These are phyloP conservation scores for Aschersonia sp. DNA, from an alignment of 2,329 filamentous ascomycete genomes.

Conservation along the genomic window DNA sequence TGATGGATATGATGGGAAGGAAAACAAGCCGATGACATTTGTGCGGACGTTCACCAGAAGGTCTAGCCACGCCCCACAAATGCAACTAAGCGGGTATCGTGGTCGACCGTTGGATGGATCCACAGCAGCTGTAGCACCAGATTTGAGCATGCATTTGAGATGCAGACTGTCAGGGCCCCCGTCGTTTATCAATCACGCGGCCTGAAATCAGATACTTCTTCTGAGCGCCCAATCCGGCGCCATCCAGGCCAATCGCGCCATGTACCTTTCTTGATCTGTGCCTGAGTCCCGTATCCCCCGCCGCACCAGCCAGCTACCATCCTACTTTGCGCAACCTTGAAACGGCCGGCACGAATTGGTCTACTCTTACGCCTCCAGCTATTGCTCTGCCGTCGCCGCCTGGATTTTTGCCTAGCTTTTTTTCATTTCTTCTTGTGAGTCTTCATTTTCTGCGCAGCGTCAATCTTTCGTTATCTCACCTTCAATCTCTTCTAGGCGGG, in stretches of 20 bases:
- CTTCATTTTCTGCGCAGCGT: too few species aligned
- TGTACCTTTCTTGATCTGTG: not conserved
- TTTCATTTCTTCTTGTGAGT: too few species aligned
- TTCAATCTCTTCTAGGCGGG: too few species aligned
- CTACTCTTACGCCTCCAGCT: too few species aligned
- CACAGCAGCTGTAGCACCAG: too few species aligned
- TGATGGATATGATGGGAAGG: not conserved
- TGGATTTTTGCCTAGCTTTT: too few species aligned
- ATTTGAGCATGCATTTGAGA: not conserved
- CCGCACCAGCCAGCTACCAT: not conserved
- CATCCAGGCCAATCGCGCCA: not conserved
- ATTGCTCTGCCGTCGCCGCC: too few species aligned
- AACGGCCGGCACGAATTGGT: not conserved
- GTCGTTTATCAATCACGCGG: not conserved
- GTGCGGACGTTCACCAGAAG: too few species aligned
- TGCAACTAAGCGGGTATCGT: constrained; percentile 3
- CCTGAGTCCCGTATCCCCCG: not conserved
- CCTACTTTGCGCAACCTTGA: not conserved
- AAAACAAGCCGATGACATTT: too few species aligned
- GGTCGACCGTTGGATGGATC: too few species aligned
- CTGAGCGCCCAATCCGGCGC: not conserved
- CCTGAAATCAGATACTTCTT: not conserved
- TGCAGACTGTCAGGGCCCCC: not conserved
- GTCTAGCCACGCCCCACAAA: not conserved
- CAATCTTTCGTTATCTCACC: too few species aligned